Conservation (phyloP, 2,329 filamentous ascomycete genomes). For the Ilyonectria robusta region DNA sequence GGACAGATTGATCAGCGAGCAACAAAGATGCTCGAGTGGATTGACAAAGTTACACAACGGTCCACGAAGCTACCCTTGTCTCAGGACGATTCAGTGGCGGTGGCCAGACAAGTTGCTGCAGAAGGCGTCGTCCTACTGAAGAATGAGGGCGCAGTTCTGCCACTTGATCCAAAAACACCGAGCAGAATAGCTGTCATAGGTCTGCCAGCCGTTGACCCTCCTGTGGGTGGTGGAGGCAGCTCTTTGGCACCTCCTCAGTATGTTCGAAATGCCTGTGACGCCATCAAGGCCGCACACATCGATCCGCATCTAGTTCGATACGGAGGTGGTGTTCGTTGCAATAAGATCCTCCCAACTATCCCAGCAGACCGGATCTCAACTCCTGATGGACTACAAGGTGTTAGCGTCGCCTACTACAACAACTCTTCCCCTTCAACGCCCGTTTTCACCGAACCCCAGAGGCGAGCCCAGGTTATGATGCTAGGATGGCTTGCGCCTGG, state of each 20-base stretch:
- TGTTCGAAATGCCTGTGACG: conserved; percentile 13
- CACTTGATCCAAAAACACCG: neutral
- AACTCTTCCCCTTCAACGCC: neutral
- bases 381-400: neutral
- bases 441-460: neutral
- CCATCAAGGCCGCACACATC: neutral
- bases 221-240: conserved; percentile 30
- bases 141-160: conserved; percentile 13
- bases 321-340: conserved; percentile 16
- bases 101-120: conserved; percentile 21
- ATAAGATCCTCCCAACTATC: conserved; percentile 16
- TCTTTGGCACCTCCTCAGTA: conserved; percentile 30
- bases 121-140: conserved; percentile 32
- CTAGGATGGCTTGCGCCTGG: conserved; percentile 16
- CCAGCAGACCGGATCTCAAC: conserved; percentile 7
- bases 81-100: conserved; percentile 17
- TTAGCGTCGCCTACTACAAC: conserved; percentile 23
- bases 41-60: neutral
- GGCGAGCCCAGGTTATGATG: conserved; percentile 16
- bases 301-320: conserved; percentile 12
- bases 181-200: conserved; percentile 25
- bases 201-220: conserved; percentile 15
- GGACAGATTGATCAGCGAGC: conserved; percentile 5
- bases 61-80: conserved; percentile 11
- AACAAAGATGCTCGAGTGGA: conserved; percentile 1